Evolutionary conservation across 345 rosid species (phyloP).

Genomic region (Melaleuca alternifolia): DNA sequence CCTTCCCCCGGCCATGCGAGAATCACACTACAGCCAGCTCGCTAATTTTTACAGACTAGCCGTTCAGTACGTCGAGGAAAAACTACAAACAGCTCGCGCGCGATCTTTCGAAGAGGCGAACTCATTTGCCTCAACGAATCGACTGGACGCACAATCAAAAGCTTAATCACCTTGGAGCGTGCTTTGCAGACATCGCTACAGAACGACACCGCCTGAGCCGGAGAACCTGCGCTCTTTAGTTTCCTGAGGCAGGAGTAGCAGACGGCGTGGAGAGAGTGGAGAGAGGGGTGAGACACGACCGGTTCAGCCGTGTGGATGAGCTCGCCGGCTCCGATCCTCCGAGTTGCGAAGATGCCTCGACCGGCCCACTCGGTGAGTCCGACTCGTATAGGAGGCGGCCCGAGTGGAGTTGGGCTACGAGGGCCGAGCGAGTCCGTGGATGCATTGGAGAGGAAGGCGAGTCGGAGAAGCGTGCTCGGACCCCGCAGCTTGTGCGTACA

Average conservation of each 20-base stretch:
- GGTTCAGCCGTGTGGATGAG: constrained; percentile 83
- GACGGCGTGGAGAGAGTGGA: constrained; percentile 23
- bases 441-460: background rate
- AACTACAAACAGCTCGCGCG: background rate
- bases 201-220: constrained; percentile 30
- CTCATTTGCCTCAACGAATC: background rate
- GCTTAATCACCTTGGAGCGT: constrained; percentile 33
- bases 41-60: background rate
- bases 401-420: background rate
- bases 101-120: background rate
- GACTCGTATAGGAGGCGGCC: constrained; percentile 65
- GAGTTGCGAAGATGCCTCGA: constrained; percentile 77
- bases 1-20: background rate
- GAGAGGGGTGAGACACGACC: constrained; percentile 44
- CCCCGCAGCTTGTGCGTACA: too few relatives aligned
- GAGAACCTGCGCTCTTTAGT: constrained; percentile 10
- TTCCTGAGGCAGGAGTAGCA: constrained; percentile 67
- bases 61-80: background rate
- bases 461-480: background rate
- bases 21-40: background rate
- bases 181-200: constrained; percentile 46
- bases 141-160: background rate
- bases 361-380: constrained; percentile 66
- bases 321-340: constrained; percentile 58
- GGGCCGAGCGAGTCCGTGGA: too few relatives aligned